phyloP scores from a whole-genome alignment of 2,329 filamentous ascomycete genomes.

The Pezizomycotina sp. region DNA sequence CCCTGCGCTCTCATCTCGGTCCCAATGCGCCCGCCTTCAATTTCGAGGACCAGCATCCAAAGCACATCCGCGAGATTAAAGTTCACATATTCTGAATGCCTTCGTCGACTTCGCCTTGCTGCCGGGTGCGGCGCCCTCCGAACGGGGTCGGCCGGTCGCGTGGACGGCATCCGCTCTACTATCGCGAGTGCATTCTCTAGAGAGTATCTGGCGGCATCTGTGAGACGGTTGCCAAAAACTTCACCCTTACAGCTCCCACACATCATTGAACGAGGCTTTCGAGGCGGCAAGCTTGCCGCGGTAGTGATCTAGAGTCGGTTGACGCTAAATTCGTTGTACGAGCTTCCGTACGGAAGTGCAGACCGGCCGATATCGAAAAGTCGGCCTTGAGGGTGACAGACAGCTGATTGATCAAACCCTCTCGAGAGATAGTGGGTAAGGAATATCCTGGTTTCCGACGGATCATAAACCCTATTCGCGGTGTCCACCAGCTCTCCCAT shows the following conservation, averaged over 20 bases:
- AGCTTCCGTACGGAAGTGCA: constrained; percentile 99
- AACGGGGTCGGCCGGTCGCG: no score
- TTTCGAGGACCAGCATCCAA: constrained; percentile 82
- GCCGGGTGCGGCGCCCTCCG: constrained; percentile 93
- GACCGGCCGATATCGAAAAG: constrained; percentile 90
- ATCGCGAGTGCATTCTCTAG: constrained; percentile 81
- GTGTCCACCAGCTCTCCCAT: constrained; percentile 98
- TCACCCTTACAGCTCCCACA: constrained; percentile 97
- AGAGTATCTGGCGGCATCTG: constrained; percentile 89
- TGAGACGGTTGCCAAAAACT: constrained; percentile 85
- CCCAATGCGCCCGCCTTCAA: constrained; percentile 87
- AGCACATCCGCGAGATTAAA: constrained; percentile 96
- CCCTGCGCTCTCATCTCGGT: constrained; percentile 98
- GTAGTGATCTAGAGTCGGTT: constrained; percentile 95
- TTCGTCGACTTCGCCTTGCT: no score
- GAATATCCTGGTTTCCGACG: constrained; percentile 90
- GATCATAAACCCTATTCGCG: constrained; percentile 93
- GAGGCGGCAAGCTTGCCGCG: constrained; percentile 94
- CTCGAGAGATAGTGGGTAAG: constrained; percentile 93
- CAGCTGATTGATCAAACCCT: constrained; percentile 92
- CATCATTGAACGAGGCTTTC: constrained; percentile 96
- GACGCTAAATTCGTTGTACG: constrained; percentile 98
- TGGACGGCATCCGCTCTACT: constrained; percentile 94
- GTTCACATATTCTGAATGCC: constrained; percentile 99
- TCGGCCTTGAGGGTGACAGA: constrained; percentile 95